Conservation (phyloP, 495 filamentous ascomycete genomes). For the Daldinia decipiens region DNA sequence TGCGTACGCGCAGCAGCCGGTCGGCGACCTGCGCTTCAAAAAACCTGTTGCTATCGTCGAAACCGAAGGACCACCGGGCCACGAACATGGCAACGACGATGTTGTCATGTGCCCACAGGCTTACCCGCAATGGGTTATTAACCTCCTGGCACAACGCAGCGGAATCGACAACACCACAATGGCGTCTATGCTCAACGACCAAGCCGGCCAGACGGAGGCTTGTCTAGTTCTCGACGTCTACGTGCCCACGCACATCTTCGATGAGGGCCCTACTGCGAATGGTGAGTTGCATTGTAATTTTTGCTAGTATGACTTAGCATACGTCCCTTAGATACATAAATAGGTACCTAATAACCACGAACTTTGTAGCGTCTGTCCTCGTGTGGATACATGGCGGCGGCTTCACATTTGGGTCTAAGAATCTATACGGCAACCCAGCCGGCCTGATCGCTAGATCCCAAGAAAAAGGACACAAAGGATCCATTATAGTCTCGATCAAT, state of each 20-base stretch:
- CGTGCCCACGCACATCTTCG: slow-evolving; percentile 32
- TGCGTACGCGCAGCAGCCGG: slow-evolving; percentile 35
- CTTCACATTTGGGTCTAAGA: slow-evolving; percentile 63
- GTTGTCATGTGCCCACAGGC: slow-evolving; percentile 38
- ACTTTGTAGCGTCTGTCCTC: slow-evolving; percentile 60
- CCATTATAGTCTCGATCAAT: slow-evolving; percentile 69
- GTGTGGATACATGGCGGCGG: slow-evolving; percentile 71
- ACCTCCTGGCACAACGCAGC: slow-evolving; percentile 17
- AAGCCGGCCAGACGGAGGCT: slow-evolving; percentile 35
- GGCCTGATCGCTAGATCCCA: slow-evolving; percentile 59
- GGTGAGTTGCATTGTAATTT: slow-evolving; percentile 1
- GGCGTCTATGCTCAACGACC: slow-evolving; percentile 14
- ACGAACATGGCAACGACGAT: slow-evolving; percentile 8
- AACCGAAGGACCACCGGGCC: slow-evolving; percentile 1
- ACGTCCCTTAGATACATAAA: not conserved
- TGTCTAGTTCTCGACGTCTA: slow-evolving; percentile 39
- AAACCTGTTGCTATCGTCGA: slow-evolving; percentile 18
- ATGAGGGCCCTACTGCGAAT: not conserved
- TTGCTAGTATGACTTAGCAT: not conserved
- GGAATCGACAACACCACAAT: slow-evolving; percentile 15
- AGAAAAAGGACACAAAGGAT: slow-evolving; percentile 51
- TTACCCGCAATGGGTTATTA: slow-evolving; percentile 37
- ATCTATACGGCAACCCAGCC: slow-evolving; percentile 49
- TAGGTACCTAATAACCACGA: slow-evolving; percentile 14
- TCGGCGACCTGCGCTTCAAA: slow-evolving; percentile 30